Conservation (phyloP, 2,329 filamentous ascomycete genomes). For the Calonectria naviculata region DNA sequence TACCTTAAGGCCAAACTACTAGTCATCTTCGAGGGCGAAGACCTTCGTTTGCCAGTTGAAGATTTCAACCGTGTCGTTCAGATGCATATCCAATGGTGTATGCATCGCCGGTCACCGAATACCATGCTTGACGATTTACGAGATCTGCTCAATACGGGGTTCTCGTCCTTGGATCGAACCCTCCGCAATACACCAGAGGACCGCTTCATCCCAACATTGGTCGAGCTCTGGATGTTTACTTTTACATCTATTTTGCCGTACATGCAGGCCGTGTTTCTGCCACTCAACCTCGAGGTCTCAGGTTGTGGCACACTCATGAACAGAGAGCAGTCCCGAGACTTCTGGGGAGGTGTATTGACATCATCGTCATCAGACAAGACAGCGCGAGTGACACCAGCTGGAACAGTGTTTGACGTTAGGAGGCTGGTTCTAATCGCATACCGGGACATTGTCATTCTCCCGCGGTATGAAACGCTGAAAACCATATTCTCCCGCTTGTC, state of each 20-base stretch:
- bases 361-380: conserved; percentile 46
- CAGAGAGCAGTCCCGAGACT: conserved; percentile 83
- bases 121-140: conserved; percentile 80
- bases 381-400: conserved; percentile 59
- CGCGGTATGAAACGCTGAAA: conserved; percentile 89
- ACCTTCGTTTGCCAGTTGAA: conserved; percentile 82
- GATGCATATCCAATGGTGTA: conserved; percentile 81
- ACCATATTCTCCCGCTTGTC: conserved; percentile 90
- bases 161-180: conserved; percentile 86
- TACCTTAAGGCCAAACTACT: conserved; percentile 80
- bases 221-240: conserved; percentile 94
- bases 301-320: conserved; percentile 85
- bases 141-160: conserved; percentile 83
- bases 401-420: conserved; percentile 81
- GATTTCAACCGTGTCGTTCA: conserved; percentile 85
- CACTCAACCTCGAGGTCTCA: conserved; percentile 91
- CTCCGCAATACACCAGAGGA: conserved; percentile 85
- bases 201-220: conserved; percentile 86
- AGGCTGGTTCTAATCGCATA: conserved; percentile 89
- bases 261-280: conserved; percentile 94
- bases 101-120: conserved; percentile 77
- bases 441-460: conserved; percentile 88
- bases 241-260: conserved; percentile 93
- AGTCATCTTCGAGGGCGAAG: conserved; percentile 84
- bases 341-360: conserved; percentile 81